phyloP scores from a whole-genome alignment of 1,284 basidiomycete species.

The Earliella scabrosa region DNA sequence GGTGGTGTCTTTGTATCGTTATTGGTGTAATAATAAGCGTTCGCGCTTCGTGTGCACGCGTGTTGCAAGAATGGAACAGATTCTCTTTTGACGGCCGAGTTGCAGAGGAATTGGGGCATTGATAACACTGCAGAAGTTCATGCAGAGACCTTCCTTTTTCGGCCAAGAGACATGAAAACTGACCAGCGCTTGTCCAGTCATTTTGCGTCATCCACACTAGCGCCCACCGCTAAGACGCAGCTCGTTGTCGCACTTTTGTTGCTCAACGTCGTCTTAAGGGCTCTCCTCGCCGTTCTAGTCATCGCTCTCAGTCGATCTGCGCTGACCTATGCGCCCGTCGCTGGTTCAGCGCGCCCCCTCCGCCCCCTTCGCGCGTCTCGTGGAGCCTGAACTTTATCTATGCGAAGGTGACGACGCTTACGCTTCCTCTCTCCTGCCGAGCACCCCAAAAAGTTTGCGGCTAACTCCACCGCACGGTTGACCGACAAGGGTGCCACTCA shows the following conservation, averaged over 20 bases:
- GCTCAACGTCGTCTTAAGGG: conserved; percentile 3
- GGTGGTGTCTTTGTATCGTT: conserved; percentile 15
- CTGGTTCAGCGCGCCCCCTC: not conserved
- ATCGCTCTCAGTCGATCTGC: not conserved
- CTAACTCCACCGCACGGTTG: conserved; percentile 19
- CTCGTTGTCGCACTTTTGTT: conserved; percentile 6
- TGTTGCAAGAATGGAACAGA: conserved; percentile 14
- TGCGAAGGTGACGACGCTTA: conserved; percentile 17
- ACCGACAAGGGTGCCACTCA: conserved; percentile 5
- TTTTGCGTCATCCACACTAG: no score
- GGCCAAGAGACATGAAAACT: conserved; percentile 12
- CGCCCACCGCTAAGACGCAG: no score
- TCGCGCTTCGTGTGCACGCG: not conserved
- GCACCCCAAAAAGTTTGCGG: conserved; percentile 26
- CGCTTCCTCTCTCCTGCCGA: conserved; percentile 26
- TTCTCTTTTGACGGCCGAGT: no score
- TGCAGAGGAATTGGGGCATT: conserved; percentile 15
- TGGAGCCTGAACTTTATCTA: conserved; percentile 18
- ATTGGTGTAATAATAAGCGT: conserved; percentile 19
- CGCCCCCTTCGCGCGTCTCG: not conserved
- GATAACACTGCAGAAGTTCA: conserved; percentile 14
- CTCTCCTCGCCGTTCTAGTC: conserved; percentile 2
- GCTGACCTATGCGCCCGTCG: no score
- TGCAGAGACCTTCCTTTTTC: conserved; percentile 17
- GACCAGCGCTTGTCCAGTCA: conserved; percentile 4